phyloP scores from a whole-genome alignment of 176 grass and related monocot species.

The Thalia dealbata region DNA sequence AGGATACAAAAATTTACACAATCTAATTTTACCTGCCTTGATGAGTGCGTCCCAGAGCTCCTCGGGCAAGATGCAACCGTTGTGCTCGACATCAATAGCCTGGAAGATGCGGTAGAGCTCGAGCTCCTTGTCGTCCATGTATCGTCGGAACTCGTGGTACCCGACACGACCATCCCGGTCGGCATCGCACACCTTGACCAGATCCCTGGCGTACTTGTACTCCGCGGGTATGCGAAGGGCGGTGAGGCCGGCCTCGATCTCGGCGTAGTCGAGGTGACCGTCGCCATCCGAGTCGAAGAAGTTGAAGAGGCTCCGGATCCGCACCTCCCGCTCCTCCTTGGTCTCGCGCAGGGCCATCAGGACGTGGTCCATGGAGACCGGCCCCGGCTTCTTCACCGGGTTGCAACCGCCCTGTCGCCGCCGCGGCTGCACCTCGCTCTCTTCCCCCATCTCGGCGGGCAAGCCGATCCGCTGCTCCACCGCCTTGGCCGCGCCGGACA shows the following conservation, averaged over 20 bases:
- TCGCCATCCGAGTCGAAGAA: constrained; percentile 55
- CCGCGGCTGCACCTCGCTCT: neutral
- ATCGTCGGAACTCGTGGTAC: constrained; percentile 60
- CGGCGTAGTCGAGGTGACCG: constrained; percentile 51
- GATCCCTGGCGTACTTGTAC: constrained; percentile 76
- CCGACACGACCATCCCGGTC: constrained; percentile 61
- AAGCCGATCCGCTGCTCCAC: constrained; percentile 22
- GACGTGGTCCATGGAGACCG: constrained; percentile 63
- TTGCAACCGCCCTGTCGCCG: constrained; percentile 24
- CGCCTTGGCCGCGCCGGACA: constrained; percentile 55
- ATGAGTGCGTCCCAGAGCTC: constrained; percentile 77
- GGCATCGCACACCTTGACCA: constrained; percentile 58
- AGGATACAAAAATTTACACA: neutral
- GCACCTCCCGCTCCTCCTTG: constrained; percentile 54
- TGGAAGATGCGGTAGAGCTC: constrained; percentile 84
- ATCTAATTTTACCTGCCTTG: constrained; percentile 59
- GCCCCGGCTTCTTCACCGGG: constrained; percentile 42
- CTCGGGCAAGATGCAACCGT: constrained; percentile 78
- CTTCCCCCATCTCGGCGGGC: neutral
- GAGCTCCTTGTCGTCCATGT: constrained; percentile 88
- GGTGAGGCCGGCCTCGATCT: constrained; percentile 53
- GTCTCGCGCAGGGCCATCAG: constrained; percentile 66
- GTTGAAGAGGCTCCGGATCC: constrained; percentile 61
- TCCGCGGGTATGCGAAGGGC: constrained; percentile 37
- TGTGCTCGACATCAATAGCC: constrained; percentile 87